Evolutionary conservation across 345 rosid species (phyloP).

Genomic region (Microthlaspi erraticum): DNA sequence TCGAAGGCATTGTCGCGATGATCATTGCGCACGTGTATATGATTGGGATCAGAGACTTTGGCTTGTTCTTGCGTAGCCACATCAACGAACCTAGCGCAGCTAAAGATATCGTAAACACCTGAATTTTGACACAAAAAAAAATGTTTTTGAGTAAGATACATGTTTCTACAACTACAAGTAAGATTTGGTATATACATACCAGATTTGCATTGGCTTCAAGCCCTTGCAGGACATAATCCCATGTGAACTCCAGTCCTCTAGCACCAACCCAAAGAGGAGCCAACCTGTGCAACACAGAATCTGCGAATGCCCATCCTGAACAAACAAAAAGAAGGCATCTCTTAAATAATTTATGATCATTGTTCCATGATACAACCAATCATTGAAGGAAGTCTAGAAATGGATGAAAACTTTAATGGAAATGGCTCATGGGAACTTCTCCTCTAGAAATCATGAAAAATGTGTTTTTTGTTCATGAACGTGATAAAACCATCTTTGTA

Average conservation of each 20-base stretch:
- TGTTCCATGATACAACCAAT: not conserved
- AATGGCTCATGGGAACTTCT: not conserved
- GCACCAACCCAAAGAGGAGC: constrained; percentile 99
- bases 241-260: constrained; percentile 91
- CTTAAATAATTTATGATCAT: not conserved
- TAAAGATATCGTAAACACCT: constrained; percentile 89
- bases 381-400: not conserved
- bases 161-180: not conserved
- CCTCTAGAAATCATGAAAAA: constrained; percentile 1
- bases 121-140: constrained; percentile 35
- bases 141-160: constrained; percentile 15
- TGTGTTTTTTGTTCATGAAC: not conserved
- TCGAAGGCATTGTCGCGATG: constrained; percentile 97
- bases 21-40: constrained; percentile 85
- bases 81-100: constrained; percentile 96
- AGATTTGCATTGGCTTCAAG: constrained; percentile 96
- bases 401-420: not conserved
- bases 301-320: constrained; percentile 98
- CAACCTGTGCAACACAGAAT: constrained; percentile 88
- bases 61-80: constrained; percentile 98
- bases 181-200: constrained; percentile 47
- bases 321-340: not conserved
- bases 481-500: not conserved
- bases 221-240: constrained; percentile 92
- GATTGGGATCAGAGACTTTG: constrained; percentile 83